These are phyloP conservation scores for Nitzschia inconspicua DNA, from an alignment of 108 stramenopile genomes.

Conservation along the genomic window DNA sequence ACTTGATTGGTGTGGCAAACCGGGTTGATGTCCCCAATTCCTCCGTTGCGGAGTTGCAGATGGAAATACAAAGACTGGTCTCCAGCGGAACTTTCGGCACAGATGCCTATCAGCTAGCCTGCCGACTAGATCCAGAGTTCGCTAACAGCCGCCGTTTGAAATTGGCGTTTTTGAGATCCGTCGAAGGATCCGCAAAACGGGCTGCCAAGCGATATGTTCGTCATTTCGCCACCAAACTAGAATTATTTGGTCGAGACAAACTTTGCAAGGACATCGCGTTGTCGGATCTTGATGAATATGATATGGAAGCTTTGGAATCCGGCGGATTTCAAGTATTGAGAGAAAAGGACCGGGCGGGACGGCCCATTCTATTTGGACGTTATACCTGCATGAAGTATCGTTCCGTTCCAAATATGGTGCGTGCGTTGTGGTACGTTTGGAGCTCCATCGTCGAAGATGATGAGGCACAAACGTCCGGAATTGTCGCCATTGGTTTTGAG, in stretches of 20 bases:
- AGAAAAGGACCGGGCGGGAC: conserved; percentile 20
- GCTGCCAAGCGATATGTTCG: conserved; percentile 22
- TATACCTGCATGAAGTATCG: conserved; percentile 17
- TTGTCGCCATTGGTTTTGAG: conserved; percentile 22
- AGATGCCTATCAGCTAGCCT: too few relatives aligned
- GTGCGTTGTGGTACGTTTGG: conserved; percentile 30
- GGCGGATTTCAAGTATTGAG: conserved; percentile 26
- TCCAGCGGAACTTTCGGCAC: too few relatives aligned
- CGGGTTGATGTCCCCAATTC: too few relatives aligned
- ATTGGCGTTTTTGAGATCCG: conserved; percentile 24
- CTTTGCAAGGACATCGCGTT: conserved; percentile 12
- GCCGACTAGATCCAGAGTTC: too few relatives aligned
- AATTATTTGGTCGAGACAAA: conserved; percentile 17
- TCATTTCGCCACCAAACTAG: conserved; percentile 22
- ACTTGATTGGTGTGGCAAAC: too few relatives aligned
- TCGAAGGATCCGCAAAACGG: conserved; percentile 11
- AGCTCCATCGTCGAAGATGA: conserved; percentile 23
- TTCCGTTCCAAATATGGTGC: conserved; percentile 18
- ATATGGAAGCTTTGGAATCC: conserved; percentile 18
- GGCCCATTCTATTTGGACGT: conserved; percentile 26
- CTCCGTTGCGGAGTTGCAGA: too few relatives aligned
- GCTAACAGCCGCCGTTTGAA: too few relatives aligned
- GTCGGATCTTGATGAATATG: conserved; percentile 15
- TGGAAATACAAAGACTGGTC: too few relatives aligned
- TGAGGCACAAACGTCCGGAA: conserved; percentile 19